phyloP scores from a whole-genome alignment of 352 stramenopile genomes.

The Plasmopara muralis region DNA sequence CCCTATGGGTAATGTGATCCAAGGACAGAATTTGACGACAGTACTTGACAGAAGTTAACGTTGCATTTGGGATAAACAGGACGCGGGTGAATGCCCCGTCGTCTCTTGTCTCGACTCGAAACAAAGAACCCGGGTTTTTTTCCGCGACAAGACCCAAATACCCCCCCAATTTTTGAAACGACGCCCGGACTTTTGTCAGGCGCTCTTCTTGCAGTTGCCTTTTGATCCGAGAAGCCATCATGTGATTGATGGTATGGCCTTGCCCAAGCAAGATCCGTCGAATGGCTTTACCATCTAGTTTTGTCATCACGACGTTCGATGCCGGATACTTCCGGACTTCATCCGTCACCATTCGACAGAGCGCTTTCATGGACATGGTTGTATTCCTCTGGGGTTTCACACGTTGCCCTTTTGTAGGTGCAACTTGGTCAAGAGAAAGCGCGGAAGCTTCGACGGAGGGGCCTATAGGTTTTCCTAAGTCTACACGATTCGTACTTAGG shows the following conservation, averaged over 20 bases:
- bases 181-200: slow-evolving; percentile 46
- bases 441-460: not conserved
- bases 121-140: slow-evolving; percentile 61
- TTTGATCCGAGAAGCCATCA: slow-evolving; percentile 81
- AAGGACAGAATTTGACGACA: slow-evolving; percentile 60
- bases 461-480: not conserved
- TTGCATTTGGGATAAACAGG: slow-evolving; percentile 51
- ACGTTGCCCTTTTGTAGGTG: not conserved
- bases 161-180: slow-evolving; percentile 58
- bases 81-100: slow-evolving; percentile 52
- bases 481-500: not conserved
- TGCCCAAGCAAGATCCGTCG: slow-evolving; percentile 59
- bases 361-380: slow-evolving; percentile 69
- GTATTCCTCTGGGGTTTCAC: slow-evolving; percentile 58
- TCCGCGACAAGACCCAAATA: slow-evolving; percentile 60
- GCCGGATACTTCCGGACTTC: slow-evolving; percentile 58
- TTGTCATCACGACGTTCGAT: slow-evolving; percentile 50
- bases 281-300: slow-evolving; percentile 71
- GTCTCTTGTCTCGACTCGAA: slow-evolving; percentile 43
- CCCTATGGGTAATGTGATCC: slow-evolving; percentile 43
- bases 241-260: slow-evolving; percentile 74
- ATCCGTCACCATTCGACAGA: slow-evolving; percentile 69
- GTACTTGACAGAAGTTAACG: slow-evolving; percentile 42
- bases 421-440: not conserved
- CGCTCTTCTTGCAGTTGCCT: slow-evolving; percentile 55